These are phyloP conservation scores for Kickxella alabastrina DNA, from an alignment of 192 early-diverging fungal genomes.

Conservation along the genomic window DNA sequence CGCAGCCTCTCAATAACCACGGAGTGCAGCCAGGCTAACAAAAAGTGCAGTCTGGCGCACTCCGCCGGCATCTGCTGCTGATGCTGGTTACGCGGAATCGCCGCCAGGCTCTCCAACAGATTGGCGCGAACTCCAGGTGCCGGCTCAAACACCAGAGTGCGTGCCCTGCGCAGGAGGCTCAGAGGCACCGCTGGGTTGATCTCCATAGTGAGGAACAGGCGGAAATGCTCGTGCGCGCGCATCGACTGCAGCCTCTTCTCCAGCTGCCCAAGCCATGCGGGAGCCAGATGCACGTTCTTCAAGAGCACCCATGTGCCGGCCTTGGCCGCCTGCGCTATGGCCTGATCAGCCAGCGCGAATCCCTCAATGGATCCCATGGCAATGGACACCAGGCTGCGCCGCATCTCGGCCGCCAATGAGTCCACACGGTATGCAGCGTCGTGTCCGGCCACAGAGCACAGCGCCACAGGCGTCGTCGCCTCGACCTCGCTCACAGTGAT, in stretches of 20 bases:
- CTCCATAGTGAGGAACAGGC: slow-evolving; percentile 97
- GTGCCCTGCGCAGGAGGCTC: slow-evolving; percentile 83
- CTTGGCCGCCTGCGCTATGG: slow-evolving; percentile 77
- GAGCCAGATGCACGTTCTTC: slow-evolving; percentile 98
- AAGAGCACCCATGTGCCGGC: slow-evolving; percentile 93
- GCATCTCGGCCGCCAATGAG: slow-evolving; percentile 68
- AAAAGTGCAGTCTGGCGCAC: slow-evolving; percentile 84
- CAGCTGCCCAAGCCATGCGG: slow-evolving; percentile 87
- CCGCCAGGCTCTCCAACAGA: slow-evolving; percentile 71
- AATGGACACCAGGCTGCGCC: slow-evolving; percentile 67
- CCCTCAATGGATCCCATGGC: slow-evolving; percentile 99
- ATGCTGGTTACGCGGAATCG: neutral
- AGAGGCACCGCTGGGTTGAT: slow-evolving; percentile 94
- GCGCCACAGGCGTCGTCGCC: slow-evolving; percentile 76
- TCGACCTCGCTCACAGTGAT: slow-evolving; percentile 71
- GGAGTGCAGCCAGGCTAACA: slow-evolving; percentile 95
- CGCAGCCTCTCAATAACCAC: slow-evolving; percentile 93
- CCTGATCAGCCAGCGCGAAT: slow-evolving; percentile 80
- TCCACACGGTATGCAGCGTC: slow-evolving; percentile 96
- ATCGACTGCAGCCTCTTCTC: slow-evolving; percentile 91
- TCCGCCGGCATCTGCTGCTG: slow-evolving; percentile 73
- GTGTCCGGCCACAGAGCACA: slow-evolving; percentile 90
- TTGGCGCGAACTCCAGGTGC: slow-evolving; percentile 94
- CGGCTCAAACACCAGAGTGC: slow-evolving; percentile 94
- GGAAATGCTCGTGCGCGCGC: slow-evolving; percentile 80